Evolutionary conservation across 352 stramenopile species (phyloP).

Genomic region (Globisporangium abappressorium): DNA sequence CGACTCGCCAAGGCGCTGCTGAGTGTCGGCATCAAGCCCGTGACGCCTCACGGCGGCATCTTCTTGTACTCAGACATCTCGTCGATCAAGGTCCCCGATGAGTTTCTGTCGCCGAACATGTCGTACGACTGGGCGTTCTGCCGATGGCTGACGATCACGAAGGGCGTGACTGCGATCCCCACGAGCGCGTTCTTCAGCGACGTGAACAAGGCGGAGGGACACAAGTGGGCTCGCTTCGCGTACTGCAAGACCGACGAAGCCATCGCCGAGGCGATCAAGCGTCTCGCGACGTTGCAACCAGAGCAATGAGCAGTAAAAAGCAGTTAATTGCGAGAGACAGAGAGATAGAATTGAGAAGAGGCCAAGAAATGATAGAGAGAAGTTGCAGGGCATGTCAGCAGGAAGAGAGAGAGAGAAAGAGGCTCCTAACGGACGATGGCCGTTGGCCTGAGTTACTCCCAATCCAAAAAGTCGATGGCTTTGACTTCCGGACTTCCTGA

Average conservation of each 20-base stretch:
- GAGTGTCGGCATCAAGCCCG: conserved; percentile 57
- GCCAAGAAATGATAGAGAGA: background rate
- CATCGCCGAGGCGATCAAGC: conserved; percentile 83
- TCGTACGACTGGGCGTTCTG: conserved; percentile 91
- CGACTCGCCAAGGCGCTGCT: conserved; percentile 45
- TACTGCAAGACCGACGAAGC: conserved; percentile 97
- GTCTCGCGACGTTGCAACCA: conserved; percentile 27
- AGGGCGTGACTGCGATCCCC: conserved; percentile 91
- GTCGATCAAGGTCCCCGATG: conserved; percentile 46
- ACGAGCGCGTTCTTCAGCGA: conserved; percentile 90
- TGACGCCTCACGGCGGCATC: conserved; percentile 65
- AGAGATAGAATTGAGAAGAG: background rate
- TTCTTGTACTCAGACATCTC: conserved; percentile 85
- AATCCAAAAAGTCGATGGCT: too few relatives aligned
- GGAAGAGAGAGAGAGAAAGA: too few relatives aligned
- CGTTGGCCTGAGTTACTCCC: too few relatives aligned
- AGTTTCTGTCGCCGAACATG: conserved; percentile 47
- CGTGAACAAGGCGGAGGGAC: conserved; percentile 69
- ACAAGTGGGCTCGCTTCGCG: conserved; percentile 89
- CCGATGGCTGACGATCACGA: conserved; percentile 89
- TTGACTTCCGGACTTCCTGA: too few relatives aligned
- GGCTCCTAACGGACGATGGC: too few relatives aligned
- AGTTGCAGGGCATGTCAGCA: too few relatives aligned
- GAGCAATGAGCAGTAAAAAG: conserved; percentile 3
- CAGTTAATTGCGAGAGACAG: background rate